Percentiles rank a stretch among this genome's conserved stretches.
Evolutionary conservation across 805 yeast species (phyloP).

Genomic region (Blastobotrys terrestris): DNA sequence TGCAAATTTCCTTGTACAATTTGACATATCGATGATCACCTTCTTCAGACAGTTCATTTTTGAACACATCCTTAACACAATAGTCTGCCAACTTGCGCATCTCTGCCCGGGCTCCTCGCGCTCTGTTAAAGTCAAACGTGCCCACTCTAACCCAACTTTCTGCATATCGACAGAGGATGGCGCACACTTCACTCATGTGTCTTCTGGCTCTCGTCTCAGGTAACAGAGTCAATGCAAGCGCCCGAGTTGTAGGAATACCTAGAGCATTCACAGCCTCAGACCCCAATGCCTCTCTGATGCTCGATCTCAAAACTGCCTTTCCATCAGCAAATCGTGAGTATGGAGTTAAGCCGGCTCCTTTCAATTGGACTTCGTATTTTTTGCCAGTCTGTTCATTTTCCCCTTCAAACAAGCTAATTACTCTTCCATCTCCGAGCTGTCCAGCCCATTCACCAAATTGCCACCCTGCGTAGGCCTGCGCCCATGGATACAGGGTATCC

Average conservation of each 20-base stretch:
- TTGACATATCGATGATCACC: constrained; percentile 53
- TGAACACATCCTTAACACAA: constrained; percentile 58
- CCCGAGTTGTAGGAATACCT: constrained; percentile 83
- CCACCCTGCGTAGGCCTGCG: constrained; percentile 92
- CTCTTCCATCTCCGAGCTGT: constrained; percentile 95
- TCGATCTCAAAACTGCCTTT: constrained; percentile 82
- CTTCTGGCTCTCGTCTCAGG: constrained; percentile 78
- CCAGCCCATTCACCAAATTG: constrained; percentile 97
- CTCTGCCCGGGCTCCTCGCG: constrained; percentile 63
- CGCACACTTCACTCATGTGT: constrained; percentile 66
- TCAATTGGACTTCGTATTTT: constrained; percentile 66
- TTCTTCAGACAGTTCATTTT: constrained; percentile 28
- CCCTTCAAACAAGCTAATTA: constrained; percentile 70
- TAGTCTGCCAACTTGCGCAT: constrained; percentile 62
- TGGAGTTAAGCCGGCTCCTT: constrained; percentile 91
- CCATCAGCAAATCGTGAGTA: constrained; percentile 96
- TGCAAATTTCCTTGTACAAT: constrained; percentile 63
- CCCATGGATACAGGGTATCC: constrained; percentile 61
- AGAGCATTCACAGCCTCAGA: constrained; percentile 76
- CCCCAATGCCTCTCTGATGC: constrained; percentile 80
- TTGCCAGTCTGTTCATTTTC: constrained; percentile 38
- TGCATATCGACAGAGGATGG: constrained; percentile 77
- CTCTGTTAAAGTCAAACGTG: constrained; percentile 73
- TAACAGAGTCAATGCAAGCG: constrained; percentile 61
- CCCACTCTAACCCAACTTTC: constrained; percentile 86